Evolutionary conservation across 768 basidiomycete genomes (phyloP), one percentile per base, ranked within the genome.

Genomic region (Hortiboletus campestris): DNA sequence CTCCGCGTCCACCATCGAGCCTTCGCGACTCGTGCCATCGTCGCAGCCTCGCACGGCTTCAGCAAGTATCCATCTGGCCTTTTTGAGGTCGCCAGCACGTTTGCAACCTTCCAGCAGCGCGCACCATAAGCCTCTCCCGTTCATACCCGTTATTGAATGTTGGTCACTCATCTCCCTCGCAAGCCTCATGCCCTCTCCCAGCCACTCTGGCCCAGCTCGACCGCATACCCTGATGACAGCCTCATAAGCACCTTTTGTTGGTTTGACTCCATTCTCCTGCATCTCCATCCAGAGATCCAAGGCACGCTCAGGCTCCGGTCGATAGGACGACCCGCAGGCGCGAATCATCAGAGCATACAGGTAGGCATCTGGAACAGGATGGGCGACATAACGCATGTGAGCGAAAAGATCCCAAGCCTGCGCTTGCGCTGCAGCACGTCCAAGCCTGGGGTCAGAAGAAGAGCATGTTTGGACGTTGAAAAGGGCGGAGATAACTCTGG

Each of bases 301-400:
- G 0, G 96, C 97, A 41, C 91, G 86, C 67, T 97, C 93, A 0
- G 94, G 91, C 60, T 95, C 88, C 1, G 89, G 84, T 22, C 75
- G 75, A 5, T 80, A 75, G 6, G 79, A 77, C 17, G 65, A 74
- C 1, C 88, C 88, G 59, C 95, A 98, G 0, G 92, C 89, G 6
- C 81, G 80, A 62, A 99, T 93, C 94, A 99, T 97, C 35, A 82
- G 67, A 0, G 85, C 81, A 72, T 93, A 98, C 8, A 95, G 76
- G 22, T 78, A 70, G 14, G 76, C 76, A 58, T 89, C 84, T 0
- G 95, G 94, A 4, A 75, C 74, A 1, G 93, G 86, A 67, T 98
- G 94, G 1, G 96, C 92, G 14, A 91, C 90, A 57, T 97, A 94
- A 44, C 96, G 91, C 91, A 97, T 95, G 71, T 99, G 96, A 2